Evolutionary conservation across 2,329 filamentous ascomycete genomes (phyloP), one percentile per base, ranked within the genome.

Genomic region (Talaromyces sp.): DNA sequence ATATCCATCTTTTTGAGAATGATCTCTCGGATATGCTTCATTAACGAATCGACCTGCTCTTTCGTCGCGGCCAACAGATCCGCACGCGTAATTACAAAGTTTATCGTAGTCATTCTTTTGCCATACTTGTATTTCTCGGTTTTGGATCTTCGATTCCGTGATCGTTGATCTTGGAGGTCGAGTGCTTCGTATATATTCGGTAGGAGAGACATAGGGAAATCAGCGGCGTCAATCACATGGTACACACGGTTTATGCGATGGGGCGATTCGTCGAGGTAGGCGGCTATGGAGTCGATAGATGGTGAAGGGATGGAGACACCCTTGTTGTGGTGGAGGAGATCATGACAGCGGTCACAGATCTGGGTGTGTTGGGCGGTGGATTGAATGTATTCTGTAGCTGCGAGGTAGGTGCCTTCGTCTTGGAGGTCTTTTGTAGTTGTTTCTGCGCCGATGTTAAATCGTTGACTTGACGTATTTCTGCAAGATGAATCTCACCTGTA

Each of bases 241-340:
- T 98, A 99, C 67, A 99, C 89, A 77, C 97, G 92, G 73, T 99
- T 98, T 74, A 91, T 87, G 74, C 91, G 91, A 78, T 96, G 89
- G 0, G 93, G 93, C 1, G 94, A 96, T 76, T 96, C 92, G 62
- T 89, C 85, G 61, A 99, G 90, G 16, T 93, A 96, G 68, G 92
- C 89, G 69, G 89, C 87, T 61, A 99, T 88, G 2, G 91, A 89
- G 50, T 92, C 86, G 68, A 97, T 85, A 0, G 89, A 89, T 0
- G 95, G 95, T 73, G 96, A 92, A 63, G 86, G 85, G 70, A 96
- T 94, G 6, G 91, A 84, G 16, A 85, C 80, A 8, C 90, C 91
- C 16, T 84, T 82, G 66, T 87, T 86, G 74, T 98, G 89, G 76
- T 98, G 89, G 24, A 90, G 77, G 31, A 99, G 83, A 39, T 88